Evolutionary conservation across 176 grass and related monocot species (phyloP), one percentile per base, ranked within the genome.

Genomic region (Puya raimondii): DNA sequence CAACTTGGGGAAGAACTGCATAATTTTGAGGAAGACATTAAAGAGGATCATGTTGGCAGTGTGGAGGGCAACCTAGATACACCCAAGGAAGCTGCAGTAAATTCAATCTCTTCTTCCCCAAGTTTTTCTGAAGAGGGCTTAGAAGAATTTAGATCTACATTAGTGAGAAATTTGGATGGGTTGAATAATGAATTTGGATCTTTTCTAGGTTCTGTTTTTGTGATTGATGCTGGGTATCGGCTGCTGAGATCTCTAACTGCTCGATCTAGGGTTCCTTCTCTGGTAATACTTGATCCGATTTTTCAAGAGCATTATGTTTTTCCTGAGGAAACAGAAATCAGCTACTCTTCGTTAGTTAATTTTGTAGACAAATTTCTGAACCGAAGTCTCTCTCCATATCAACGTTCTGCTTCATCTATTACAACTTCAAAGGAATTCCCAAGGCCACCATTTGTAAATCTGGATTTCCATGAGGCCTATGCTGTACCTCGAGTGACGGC

Each of bases 361-460:
- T 96, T 85, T 84, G 74, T 96, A 69, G 74, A 92, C 21, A 81
- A 73, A 76, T 96, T 83, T 81, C 51, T 90, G 74, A 92, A 92
- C 70, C 70, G 8, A 69, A 90, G 73, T 80, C 93, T 92, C 76
- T 25, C 79, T 87, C 54, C 89, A 49, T 90, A 83, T 88, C 69
- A 83, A 23, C 83, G 6, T 59, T 87, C 76, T 16, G 66, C 59
- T 64, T 84, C 67, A 72, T 64, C 57, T 71, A 50, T 69, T 23
- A 23, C 54, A 73, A 82, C 47, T 68, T 80, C 59, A 23, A 96
- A 91, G 70, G 79, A 92, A 65, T 76, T 83, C 75, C 86, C 84
- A 71, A 89, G 65, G 77, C 88, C 88, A 72, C 93, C 93, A 81
- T 92, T 92, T 76, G 79, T 96, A 70, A 96, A 96, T 70, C 84